Base-by-base conservation (phyloP, 441 rosid genomes). In the Aquilaria agallochum region DNA sequence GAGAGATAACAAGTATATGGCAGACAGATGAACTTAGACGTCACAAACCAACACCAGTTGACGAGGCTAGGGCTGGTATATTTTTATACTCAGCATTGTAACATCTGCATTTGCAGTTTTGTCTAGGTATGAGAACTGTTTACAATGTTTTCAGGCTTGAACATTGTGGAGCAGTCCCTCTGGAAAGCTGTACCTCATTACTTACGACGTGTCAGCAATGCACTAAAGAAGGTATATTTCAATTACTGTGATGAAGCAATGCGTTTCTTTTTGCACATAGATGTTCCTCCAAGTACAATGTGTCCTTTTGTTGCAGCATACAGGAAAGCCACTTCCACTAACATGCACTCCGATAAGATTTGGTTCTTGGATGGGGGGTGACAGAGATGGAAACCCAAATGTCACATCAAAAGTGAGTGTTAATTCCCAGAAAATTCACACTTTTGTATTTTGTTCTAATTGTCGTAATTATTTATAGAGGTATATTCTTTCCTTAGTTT, bases 351-450 rank as follows among this genome's bases (percentile, higher is more conserved):
- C 98, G 8, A 92, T 92, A 73, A 90, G 79, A 68, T 88, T 92
- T 71, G 98, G 98, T 36, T 90, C 97, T 68, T 90, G 97, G 98
- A 92, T 92, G 98, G 98, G 97, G 62, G 98, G 97, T 74, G 98
- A 92, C 68, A 88, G 97, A 78, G 97, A 90, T 83, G 98, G 98
- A 76, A 92, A 92, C 78, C 98, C 98, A 42, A 93, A 83, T 82
- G 97, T 93, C 51, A 93, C 97, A 27, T 84, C 98, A 56, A 90
- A 93, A 90, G 98, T 86, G 67, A 78, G 78, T 53, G 58, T 68
- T 20, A 20, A 20, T 20, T 20, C 27, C 27, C 27, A 20, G 27
- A 20, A 20, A 20, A 20, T 20, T 20, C 27, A 20, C 27, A 20
- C 27, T 20, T 20, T 20, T 20, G 27, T 20, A 20, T 20, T 20